Base-by-base conservation (phyloP, 2,329 filamentous ascomycete genomes). In the Hypoxylon sp. region DNA sequence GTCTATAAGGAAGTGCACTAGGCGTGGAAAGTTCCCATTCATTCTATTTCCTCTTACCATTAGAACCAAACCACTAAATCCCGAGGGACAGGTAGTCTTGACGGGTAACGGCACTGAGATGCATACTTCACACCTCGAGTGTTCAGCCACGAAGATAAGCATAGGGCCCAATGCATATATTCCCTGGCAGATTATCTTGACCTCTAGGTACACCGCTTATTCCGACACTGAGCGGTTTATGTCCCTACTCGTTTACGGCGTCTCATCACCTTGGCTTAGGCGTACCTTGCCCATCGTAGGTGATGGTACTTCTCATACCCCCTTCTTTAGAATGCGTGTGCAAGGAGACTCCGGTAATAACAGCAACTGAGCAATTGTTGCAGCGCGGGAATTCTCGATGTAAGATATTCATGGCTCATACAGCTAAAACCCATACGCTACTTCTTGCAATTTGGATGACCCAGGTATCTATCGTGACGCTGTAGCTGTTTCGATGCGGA, bases 401-500 rank as follows among this genome's bases (percentile, higher is more conserved):
- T 1, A 44, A 5, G 39, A 44, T 44, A 19, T 9, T 9, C 19
- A 44, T 9, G 9, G 8, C 11, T 22, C 17, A 44, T 10, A 9
- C 8, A 6, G 14, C 37, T n/a, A 17, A 6, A 5, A n/a, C 1
- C 37, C 35, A 37, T 42, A 17, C 37, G 14, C 1, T 42, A 6
- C 37, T 42, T 17, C n/a, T 17, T 19, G 39, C n/a, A 42, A 42
- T n/a, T 42, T 10, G 37, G n/a, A 10, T 19, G 5, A 42, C 35
- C 35, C 35, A 6, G 13, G 13, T 39, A n/a, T 14, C 35, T 19
- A 42, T 19, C n/a, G 17, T 19, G 17, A 4, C 17, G 1, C 33
- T 42, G 24, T 44, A 51, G 50, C 33, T 35, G n/a, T 22, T 42
- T 51, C 35, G 35, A 51, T 31, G 33, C 13, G 29, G 22, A 17